Evolutionary conservation across 805 yeast species (phyloP), one percentile per base, ranked within the genome.

Genomic region (Monosporozyma servazzii): DNA sequence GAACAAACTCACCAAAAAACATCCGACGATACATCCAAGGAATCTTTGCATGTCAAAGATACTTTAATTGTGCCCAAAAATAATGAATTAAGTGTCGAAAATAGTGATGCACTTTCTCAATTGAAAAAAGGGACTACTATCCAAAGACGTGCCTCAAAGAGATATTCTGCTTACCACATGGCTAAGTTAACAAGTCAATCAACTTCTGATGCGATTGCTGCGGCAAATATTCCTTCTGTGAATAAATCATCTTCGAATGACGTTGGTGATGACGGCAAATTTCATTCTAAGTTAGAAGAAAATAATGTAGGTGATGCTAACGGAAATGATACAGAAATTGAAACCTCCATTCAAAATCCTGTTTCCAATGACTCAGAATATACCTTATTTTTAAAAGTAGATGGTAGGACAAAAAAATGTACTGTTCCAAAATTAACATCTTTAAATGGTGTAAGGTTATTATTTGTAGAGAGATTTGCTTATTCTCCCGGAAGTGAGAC

Each of bases 91-190:
- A 45, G 42, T 36, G 42, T 53, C 27, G 48, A 56, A 46, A 47
- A 51, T 23, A 65, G 62, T 50, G 88, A 84, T 58, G 88, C 96
- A 0, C 72, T 90, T 29, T 74, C 81, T 0, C 87, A 86, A 58
- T 72, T 91, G 9, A 96, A 91, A 61, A 81, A 83, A 45, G 88
- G 90, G 3, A 87, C 86, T 47, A 84, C 87, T 2, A 71, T 93
- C 31, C 95, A 85, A 71, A 77, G 99, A 58, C 78, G 96, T 54
- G 99, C 98, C 0, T 90, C 97, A 0, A 84, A 91, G 58, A 74
- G 99, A 51, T 91, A 85, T 63, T 88, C 96, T 5, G 96, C 97
- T 0, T 91, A 90, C 54, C 98, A 91, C 62, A 83, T 84, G 68
- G 88, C 95, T 1, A 86, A 85, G 60, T 73, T 86, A 10, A 73